phyloP scores from a whole-genome alignment of 2,329 filamentous ascomycete genomes.

The Botrytis aclada region DNA sequence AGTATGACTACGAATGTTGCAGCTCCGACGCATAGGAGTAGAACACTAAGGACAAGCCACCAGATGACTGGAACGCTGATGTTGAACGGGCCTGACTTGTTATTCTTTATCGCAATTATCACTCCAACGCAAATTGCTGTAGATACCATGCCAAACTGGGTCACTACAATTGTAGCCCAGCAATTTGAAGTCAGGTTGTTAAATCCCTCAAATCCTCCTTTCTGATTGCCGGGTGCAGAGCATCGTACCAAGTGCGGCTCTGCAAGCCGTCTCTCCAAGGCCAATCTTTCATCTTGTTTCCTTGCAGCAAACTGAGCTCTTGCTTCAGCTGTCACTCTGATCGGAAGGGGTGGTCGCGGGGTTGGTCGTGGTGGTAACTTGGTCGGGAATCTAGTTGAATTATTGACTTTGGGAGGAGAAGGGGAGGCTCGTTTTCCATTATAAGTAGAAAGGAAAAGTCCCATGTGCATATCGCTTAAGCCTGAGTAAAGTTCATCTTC shows the following conservation, averaged over 20 bases:
- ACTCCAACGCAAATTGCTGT: not conserved
- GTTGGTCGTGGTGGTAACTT: not conserved
- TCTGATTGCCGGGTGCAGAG: too few relatives aligned
- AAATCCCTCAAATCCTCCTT: too few relatives aligned
- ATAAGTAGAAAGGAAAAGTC: not conserved
- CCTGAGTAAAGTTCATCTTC: conserved; percentile 5
- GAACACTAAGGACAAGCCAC: not conserved
- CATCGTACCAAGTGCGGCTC: not conserved
- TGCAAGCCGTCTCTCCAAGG: not conserved
- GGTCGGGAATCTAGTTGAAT: not conserved
- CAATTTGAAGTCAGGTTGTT: not conserved
- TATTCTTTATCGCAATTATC: not conserved
- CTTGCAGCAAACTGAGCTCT: not conserved
- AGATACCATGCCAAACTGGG: not conserved
- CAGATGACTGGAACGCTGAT: not conserved
- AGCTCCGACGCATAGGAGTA: not conserved
- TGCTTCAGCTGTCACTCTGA: conserved; percentile 5
- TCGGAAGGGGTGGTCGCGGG: not conserved
- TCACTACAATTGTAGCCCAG: not conserved
- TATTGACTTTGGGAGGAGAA: not conserved
- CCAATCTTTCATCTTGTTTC: not conserved
- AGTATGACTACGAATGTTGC: not conserved
- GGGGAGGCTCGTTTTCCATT: not conserved
- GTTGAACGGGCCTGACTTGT: too few relatives aligned
- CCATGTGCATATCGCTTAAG: conserved; percentile 2